These are phyloP conservation scores for Myotisia sp. DNA, from an alignment of 2,329 filamentous ascomycete genomes.

Conservation along the genomic window DNA sequence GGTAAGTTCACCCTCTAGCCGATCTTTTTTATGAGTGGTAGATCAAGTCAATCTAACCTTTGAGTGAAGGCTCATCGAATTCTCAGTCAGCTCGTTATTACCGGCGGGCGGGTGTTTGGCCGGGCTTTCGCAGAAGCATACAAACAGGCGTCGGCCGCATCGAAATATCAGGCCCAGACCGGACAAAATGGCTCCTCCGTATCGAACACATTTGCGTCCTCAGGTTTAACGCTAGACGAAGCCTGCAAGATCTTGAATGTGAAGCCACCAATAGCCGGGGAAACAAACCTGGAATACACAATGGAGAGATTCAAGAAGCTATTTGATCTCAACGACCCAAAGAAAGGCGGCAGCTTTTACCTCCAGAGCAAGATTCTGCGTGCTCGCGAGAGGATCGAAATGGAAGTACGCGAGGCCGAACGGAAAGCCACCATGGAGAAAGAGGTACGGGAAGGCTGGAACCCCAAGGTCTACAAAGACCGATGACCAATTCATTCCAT, in stretches of 20 bases:
- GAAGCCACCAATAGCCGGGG: constrained; percentile 65
- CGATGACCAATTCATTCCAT: constrained; percentile 36
- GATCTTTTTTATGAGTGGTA: neutral
- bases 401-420: constrained; percentile 59
- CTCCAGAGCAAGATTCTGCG: constrained; percentile 91
- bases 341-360: constrained; percentile 96
- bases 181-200: constrained; percentile 42
- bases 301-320: constrained; percentile 83
- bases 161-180: constrained; percentile 63
- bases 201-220: constrained; percentile 43
- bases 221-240: constrained; percentile 83
- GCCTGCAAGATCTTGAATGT: constrained; percentile 96
- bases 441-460: constrained; percentile 74
- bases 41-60: neutral
- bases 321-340: constrained; percentile 86
- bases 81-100: constrained; percentile 82
- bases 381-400: constrained; percentile 81
- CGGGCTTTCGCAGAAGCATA: constrained; percentile 90
- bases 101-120: constrained; percentile 79
- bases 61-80: constrained; percentile 68
- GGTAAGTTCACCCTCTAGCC: constrained; percentile 2
- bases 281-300: constrained; percentile 64
- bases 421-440: constrained; percentile 60
- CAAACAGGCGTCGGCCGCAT: constrained; percentile 81
- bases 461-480: constrained; percentile 89